phyloP scores from a whole-genome alignment of 2,329 filamentous ascomycete genomes.

The Pseudogymnoascus sp. region DNA sequence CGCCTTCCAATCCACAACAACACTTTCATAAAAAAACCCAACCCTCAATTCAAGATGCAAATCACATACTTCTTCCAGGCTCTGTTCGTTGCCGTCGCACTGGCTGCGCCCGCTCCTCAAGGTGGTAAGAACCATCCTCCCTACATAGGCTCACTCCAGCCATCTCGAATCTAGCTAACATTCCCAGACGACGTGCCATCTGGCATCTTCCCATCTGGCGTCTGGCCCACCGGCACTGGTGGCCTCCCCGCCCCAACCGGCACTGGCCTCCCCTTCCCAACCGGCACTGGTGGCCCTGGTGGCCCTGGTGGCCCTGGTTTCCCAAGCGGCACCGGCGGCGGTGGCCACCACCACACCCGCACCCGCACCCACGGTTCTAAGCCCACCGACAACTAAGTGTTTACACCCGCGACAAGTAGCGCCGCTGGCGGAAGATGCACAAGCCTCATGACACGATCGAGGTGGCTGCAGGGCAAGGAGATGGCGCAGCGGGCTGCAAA shows the following conservation, averaged over 20 bases:
- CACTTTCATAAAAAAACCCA: background rate
- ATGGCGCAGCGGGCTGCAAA: background rate
- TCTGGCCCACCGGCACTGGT: too few species aligned
- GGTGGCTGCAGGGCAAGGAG: background rate
- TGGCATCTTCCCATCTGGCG: background rate
- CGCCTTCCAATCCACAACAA: background rate
- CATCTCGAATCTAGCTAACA: background rate
- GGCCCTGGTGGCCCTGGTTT: too few species aligned
- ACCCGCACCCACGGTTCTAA: too few species aligned
- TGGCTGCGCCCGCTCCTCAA: constrained; percentile 3
- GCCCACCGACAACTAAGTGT: background rate
- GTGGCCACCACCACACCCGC: too few species aligned
- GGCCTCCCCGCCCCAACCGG: background rate
- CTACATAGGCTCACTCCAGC: background rate
- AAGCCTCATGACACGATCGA: background rate
- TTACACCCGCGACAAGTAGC: background rate
- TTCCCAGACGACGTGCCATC: background rate
- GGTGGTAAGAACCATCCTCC: background rate
- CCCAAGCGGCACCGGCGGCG: background rate
- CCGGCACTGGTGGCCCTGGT: background rate
- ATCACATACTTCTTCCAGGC: background rate
- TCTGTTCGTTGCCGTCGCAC: background rate
- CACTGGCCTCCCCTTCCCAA: background rate
- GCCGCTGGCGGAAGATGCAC: background rate
- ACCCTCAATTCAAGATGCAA: background rate